Evolutionary conservation across 2,329 filamentous ascomycete genomes (phyloP).

Genomic region (Pyricularia grisea): DNA sequence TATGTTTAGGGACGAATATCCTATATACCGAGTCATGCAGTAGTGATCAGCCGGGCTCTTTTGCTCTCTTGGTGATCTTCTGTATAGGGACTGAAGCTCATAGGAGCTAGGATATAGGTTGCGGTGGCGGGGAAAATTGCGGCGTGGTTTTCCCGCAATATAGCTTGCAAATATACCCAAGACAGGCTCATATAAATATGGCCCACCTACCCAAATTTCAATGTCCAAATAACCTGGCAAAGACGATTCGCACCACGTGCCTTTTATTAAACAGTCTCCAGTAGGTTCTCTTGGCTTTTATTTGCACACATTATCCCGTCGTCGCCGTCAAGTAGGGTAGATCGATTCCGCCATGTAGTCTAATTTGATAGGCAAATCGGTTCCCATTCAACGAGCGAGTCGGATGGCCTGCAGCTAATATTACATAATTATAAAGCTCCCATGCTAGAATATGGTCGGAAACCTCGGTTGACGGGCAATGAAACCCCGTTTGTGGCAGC

Average conservation of each 20-base stretch:
- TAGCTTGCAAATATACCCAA: neutral
- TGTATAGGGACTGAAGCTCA: too few species aligned
- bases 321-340: neutral
- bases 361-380: neutral
- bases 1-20: neutral
- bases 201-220: neutral
- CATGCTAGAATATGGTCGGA: neutral
- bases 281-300: neutral
- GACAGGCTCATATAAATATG: neutral
- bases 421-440: neutral
- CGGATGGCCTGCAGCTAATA: neutral
- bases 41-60: neutral
- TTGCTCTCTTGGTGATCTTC: neutral
- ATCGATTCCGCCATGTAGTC: neutral
- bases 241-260: neutral
- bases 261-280: neutral
- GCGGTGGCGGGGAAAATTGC: neutral
- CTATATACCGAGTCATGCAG: neutral
- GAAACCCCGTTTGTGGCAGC: neutral
- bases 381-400: neutral
- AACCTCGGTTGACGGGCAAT: neutral
- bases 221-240: neutral
- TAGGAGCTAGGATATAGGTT: too few species aligned
- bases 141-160: neutral
- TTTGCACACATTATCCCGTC: neutral